Conservation (phyloP, 1,139 yeast species). For the Komagataea norvegica region DNA sequence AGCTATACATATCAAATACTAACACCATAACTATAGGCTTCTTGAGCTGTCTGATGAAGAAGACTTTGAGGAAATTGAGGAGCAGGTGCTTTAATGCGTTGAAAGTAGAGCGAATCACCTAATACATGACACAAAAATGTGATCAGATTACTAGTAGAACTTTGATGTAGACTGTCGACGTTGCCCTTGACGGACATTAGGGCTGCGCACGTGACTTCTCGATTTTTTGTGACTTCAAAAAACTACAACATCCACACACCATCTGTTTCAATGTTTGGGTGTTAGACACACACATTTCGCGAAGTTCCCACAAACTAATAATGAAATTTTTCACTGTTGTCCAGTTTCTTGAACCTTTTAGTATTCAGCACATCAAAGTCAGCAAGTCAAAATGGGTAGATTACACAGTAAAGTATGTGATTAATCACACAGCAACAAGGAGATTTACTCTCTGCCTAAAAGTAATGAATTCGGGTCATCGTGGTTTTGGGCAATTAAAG, state of each 20-base stretch:
- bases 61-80: slow-evolving; percentile 49
- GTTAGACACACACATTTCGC: neutral
- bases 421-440: slow-evolving; percentile 11
- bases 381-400: slow-evolving; percentile 63
- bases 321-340: slow-evolving; percentile 1
- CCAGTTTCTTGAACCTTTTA: neutral
- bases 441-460: slow-evolving; percentile 12
- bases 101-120: neutral
- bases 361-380: neutral
- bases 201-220: no score
- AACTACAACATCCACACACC: no score
- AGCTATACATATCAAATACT: slow-evolving; percentile 8
- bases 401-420: slow-evolving; percentile 74
- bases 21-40: slow-evolving; percentile 29
- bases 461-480: slow-evolving; percentile 32
- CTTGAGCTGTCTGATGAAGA: slow-evolving; percentile 58
- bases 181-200: no score
- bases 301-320: neutral
- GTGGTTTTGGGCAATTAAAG: slow-evolving; percentile 24
- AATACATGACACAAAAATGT: neutral
- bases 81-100: slow-evolving; percentile 21
- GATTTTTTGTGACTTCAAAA: no score
- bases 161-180: no score
- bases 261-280: neutral
- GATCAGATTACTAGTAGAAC: neutral